Conservation (phyloP, 768 basidiomycete species). For the Holtermannia corniformis region DNA sequence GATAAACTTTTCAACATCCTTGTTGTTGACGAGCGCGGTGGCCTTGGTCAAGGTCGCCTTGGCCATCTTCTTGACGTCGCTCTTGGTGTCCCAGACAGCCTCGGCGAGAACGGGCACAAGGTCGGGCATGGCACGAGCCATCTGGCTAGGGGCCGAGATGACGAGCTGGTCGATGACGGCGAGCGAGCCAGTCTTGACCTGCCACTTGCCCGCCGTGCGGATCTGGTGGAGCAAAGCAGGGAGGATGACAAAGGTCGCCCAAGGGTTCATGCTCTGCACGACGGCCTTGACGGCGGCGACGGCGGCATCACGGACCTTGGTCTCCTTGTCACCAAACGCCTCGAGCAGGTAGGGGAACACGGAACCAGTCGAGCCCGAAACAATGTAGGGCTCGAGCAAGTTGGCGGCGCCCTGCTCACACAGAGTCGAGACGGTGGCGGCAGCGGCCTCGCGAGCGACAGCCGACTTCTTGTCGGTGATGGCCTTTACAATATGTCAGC, state of each 20-base stretch:
- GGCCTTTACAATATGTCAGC: conserved; percentile 44
- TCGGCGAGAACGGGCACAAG: conserved; percentile 89
- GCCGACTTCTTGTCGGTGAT: conserved; percentile 92
- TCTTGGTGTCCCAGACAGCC: conserved; percentile 97
- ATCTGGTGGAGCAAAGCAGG: conserved; percentile 83
- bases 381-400: conserved; percentile 78
- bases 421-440: conserved; percentile 57
- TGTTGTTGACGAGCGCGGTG: conserved; percentile 90
- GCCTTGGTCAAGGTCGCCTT: conserved; percentile 89
- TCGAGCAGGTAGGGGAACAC: conserved; percentile 80
- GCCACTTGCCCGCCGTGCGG: conserved; percentile 95
- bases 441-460: conserved; percentile 80
- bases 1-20: conserved; percentile 75
- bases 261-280: conserved; percentile 72
- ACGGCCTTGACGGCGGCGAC: conserved; percentile 70
- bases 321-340: conserved; percentile 89
- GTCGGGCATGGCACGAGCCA: conserved; percentile 80
- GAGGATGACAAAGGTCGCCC: conserved; percentile 73
- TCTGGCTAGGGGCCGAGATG: conserved; percentile 67
- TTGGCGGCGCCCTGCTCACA: conserved; percentile 60
- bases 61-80: conserved; percentile 97
- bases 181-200: conserved; percentile 83
- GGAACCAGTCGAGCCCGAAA: conserved; percentile 57
- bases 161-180: conserved; percentile 78
- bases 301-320: conserved; percentile 73